A percentile compares a stretch with the other conserved stretches of the same genome.
Conservation (phyloP, 1,139 yeast species). For the Petasospora fabianii region DNA sequence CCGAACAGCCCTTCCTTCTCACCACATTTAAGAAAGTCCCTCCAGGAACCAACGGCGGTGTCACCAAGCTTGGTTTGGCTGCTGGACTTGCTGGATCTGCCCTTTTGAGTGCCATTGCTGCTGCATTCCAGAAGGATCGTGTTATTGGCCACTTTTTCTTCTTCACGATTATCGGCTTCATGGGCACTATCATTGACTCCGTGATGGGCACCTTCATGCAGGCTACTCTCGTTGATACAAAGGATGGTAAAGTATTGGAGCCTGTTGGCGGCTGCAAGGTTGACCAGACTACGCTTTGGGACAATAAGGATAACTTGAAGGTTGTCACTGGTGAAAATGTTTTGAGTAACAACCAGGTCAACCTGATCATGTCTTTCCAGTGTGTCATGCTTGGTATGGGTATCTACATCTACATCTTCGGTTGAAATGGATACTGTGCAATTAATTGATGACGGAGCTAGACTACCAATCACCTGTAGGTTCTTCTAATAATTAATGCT, state of each 20-base stretch:
- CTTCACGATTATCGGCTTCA: slow-evolving; percentile 34
- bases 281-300: slow-evolving; percentile 9
- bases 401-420: slow-evolving; percentile 23
- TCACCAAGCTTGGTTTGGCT: slow-evolving; percentile 36
- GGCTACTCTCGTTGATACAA: slow-evolving; percentile 31
- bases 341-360: slow-evolving; percentile 41
- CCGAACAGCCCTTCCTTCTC: slow-evolving; percentile 36
- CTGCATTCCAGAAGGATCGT: slow-evolving; percentile 17
- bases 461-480: too few species aligned
- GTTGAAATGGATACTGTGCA: too few species aligned
- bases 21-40: slow-evolving; percentile 43
- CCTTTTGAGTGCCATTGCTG: slow-evolving; percentile 33
- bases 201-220: slow-evolving; percentile 43
- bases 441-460: too few species aligned
- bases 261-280: slow-evolving; percentile 38
- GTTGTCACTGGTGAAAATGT: slow-evolving; percentile 30
- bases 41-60: slow-evolving; percentile 48
- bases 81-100: slow-evolving; percentile 40
- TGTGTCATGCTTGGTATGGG: slow-evolving; percentile 31
- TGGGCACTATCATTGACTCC: slow-evolving; percentile 43
- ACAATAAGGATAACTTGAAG: slow-evolving; percentile 14
- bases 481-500: too few species aligned
- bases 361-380: slow-evolving; percentile 34
- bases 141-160: slow-evolving; percentile 27
- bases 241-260: slow-evolving; percentile 39